Conservation (phyloP, 257 asterid species). For the Solanum phureja region DNA sequence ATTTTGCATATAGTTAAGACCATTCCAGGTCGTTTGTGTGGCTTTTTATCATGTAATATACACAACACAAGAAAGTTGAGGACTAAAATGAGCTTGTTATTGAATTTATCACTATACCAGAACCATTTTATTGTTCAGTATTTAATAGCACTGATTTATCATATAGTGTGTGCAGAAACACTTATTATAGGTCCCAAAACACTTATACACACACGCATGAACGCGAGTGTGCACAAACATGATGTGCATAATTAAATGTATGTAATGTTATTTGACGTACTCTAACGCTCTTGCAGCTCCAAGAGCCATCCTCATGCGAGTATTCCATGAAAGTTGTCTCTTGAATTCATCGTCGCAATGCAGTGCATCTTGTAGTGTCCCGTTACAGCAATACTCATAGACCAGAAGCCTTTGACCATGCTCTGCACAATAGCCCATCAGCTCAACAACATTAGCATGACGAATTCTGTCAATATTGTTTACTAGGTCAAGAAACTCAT, state of each 20-base stretch:
- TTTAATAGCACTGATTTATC: neutral
- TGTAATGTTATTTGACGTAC: constrained; percentile 31
- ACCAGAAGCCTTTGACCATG: constrained; percentile 83
- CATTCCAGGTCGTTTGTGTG: neutral
- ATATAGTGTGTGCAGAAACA: neutral
- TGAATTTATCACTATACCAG: neutral
- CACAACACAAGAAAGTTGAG: neutral
- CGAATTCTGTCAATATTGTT: constrained; percentile 59
- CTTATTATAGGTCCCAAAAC: neutral
- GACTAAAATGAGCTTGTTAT: neutral
- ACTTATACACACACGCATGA: neutral
- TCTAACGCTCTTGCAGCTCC: constrained; percentile 98
- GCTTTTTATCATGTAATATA: neutral
- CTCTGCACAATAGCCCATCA: constrained; percentile 87
- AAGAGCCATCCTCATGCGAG: constrained; percentile 84
- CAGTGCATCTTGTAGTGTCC: constrained; percentile 81
- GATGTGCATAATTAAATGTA: neutral
- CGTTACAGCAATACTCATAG: constrained; percentile 62
- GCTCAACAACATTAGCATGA: constrained; percentile 92
- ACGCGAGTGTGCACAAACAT: neutral
- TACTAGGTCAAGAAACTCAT: constrained; percentile 73
- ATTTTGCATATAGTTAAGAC: neutral
- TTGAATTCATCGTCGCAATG: constrained; percentile 73
- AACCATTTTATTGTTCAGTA: neutral
- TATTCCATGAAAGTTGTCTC: constrained; percentile 73